A percentile compares a stretch with the other conserved stretches of the same genome.
Evolutionary conservation across 257 asterid species (phyloP).

Genomic region (Knoxia roxburghii): DNA sequence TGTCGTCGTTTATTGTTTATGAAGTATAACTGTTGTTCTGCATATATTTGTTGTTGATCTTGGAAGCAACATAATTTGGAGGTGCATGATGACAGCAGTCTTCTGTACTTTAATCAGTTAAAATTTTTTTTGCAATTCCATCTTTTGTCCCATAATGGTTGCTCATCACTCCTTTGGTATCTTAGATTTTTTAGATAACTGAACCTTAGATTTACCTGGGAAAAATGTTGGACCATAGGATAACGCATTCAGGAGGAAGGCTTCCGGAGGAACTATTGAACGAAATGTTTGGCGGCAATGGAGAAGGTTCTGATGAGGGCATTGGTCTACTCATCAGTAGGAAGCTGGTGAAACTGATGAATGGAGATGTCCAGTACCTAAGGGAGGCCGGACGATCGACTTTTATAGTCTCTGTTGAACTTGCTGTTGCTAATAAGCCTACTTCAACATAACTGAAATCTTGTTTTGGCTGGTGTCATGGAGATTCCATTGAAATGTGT

Average conservation of each 20-base stretch:
- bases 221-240: conserved; percentile 41
- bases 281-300: conserved; percentile 75
- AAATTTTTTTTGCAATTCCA: neutral
- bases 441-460: conserved; percentile 11
- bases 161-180: neutral
- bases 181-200: too few species aligned
- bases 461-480: neutral
- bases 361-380: conserved; percentile 90
- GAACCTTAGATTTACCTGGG: neutral
- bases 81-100: too few species aligned
- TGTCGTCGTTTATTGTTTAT: neutral
- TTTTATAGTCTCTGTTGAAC: conserved; percentile 71
- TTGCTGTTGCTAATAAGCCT: conserved; percentile 56
- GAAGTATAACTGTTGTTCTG: neutral
- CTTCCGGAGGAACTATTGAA: conserved; percentile 65
- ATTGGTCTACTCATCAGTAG: conserved; percentile 78
- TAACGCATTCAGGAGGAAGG: conserved; percentile 78
- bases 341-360: conserved; percentile 90
- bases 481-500: conserved; percentile 11
- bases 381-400: conserved; percentile 79
- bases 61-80: too few species aligned
- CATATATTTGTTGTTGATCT: neutral
- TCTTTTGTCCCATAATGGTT: neutral
- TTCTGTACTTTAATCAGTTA: too few species aligned
- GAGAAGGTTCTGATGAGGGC: conserved; percentile 66